Percentiles rank a stretch among this genome's conserved stretches.
Conservation (phyloP, 108 stramenopile species). For the Cyclotella kingstonii region DNA sequence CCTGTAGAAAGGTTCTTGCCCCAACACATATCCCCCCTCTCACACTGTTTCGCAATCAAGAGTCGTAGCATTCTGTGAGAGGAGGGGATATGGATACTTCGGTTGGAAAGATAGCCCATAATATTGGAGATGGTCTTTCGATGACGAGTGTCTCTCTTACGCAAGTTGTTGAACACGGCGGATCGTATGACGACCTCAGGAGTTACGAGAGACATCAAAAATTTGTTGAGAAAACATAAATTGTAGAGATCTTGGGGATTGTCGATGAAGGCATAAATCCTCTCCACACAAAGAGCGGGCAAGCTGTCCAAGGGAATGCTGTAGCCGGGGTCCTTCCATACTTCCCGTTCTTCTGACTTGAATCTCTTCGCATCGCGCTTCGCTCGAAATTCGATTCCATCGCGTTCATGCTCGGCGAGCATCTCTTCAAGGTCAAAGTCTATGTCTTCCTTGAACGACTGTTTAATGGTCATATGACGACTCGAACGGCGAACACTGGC, state of each 20-base stretch:
- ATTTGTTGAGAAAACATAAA: conserved; percentile 17
- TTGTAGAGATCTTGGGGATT: conserved; percentile 31
- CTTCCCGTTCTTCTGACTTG: conserved; percentile 11
- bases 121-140: conserved; percentile 30
- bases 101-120: conserved; percentile 23
- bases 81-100: conserved; percentile 42
- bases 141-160: conserved; percentile 20
- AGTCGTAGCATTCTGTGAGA: conserved; percentile 28
- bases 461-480: neutral
- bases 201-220: conserved; percentile 24
- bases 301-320: conserved; percentile 31
- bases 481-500: conserved; percentile 1
- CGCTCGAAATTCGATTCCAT: conserved; percentile 26
- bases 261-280: conserved; percentile 21
- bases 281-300: conserved; percentile 38
- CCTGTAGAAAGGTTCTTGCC: conserved; percentile 39
- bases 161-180: conserved; percentile 35
- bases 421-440: conserved; percentile 36
- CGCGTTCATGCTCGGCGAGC: conserved; percentile 35
- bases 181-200: conserved; percentile 32
- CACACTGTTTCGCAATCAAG: conserved; percentile 37
- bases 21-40: conserved; percentile 41
- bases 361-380: conserved; percentile 32
- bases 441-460: conserved; percentile 17
- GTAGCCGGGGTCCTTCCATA: conserved; percentile 24